These are phyloP conservation scores for Cryphonectria naterciae DNA, from an alignment of 2,329 filamentous ascomycete species.

Conservation along the genomic window DNA sequence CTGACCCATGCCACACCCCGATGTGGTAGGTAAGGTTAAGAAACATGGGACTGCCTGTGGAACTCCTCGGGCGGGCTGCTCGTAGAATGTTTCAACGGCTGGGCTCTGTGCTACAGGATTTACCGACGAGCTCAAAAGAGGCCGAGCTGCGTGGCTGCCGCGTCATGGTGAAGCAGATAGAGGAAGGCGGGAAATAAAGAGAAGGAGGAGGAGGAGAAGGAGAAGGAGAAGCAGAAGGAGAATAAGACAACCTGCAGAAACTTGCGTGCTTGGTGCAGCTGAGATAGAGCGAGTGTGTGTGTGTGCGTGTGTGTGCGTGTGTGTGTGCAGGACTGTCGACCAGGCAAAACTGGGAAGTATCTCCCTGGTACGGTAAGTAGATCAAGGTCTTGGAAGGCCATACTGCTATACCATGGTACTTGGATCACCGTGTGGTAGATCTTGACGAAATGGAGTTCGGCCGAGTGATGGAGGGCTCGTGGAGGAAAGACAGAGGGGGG, in stretches of 20 bases:
- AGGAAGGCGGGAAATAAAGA: not conserved
- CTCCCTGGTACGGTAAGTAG: no score
- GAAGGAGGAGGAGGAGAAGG: not conserved
- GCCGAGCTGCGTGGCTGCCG: not conserved
- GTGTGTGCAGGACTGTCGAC: no score
- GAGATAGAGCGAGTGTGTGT: not conserved
- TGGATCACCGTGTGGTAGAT: not conserved
- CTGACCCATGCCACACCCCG: not conserved
- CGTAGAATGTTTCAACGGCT: not conserved
- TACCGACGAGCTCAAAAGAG: not conserved
- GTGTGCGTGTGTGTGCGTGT: not conserved
- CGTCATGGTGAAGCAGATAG: not conserved
- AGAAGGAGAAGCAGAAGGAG: not conserved
- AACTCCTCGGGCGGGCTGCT: not conserved
- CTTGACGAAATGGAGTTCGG: not conserved
- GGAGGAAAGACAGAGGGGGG: not conserved
- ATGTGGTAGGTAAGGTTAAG: not conserved
- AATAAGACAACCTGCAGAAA: not conserved
- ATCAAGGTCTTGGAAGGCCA: not conserved
- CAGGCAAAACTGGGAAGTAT: not conserved
- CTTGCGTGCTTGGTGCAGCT: not conserved
- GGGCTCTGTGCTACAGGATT: not conserved
- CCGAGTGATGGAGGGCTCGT: not conserved
- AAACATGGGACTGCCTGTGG: not conserved
- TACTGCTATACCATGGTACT: not conserved